Percentiles rank a stretch among this genome's conserved stretches.
Evolutionary conservation across 768 basidiomycete genomes (phyloP).

Genomic region (Termitomyces sp.): DNA sequence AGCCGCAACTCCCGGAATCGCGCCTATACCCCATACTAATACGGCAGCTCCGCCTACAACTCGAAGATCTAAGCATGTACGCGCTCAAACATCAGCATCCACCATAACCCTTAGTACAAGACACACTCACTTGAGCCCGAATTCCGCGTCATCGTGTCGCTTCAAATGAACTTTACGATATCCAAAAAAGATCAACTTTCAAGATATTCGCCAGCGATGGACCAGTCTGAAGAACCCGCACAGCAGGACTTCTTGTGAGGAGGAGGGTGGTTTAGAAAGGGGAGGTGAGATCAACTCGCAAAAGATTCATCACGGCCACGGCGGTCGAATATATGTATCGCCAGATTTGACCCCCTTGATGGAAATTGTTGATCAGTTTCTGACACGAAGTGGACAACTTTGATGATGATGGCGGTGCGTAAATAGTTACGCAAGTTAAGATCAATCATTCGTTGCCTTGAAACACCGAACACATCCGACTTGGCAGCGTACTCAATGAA

Average conservation of each 20-base stretch:
- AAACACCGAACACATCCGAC: neutral
- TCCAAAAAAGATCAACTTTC: constrained; percentile 17
- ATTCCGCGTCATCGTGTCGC: constrained; percentile 14
- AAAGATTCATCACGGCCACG: constrained; percentile 6
- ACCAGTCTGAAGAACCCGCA: constrained; percentile 20
- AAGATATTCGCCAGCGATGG: constrained; percentile 12
- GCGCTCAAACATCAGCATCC: neutral
- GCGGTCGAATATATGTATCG: constrained; percentile 1
- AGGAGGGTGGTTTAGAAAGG: constrained; percentile 7
- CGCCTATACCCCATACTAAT: constrained; percentile 16
- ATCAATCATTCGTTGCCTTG: neutral
- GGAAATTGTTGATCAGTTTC: constrained; percentile 4
- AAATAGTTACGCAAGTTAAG: neutral
- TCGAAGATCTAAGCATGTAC: constrained; percentile 16
- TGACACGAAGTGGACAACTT: neutral
- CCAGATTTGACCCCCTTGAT: constrained; percentile 9
- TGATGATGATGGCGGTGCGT: neutral
- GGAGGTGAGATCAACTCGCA: constrained; percentile 26
- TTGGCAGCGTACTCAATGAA: neutral
- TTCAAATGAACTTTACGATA: constrained; percentile 5
- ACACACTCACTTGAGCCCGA: constrained; percentile 11
- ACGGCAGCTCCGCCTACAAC: constrained; percentile 11
- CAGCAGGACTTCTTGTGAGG: constrained; percentile 23
- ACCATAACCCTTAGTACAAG: neutral
- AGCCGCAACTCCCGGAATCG: constrained; percentile 20